Evolutionary conservation across 2,329 filamentous ascomycete species (phyloP), one percentile per base, ranked within the genome.

Genomic region (Penicillium sp.): DNA sequence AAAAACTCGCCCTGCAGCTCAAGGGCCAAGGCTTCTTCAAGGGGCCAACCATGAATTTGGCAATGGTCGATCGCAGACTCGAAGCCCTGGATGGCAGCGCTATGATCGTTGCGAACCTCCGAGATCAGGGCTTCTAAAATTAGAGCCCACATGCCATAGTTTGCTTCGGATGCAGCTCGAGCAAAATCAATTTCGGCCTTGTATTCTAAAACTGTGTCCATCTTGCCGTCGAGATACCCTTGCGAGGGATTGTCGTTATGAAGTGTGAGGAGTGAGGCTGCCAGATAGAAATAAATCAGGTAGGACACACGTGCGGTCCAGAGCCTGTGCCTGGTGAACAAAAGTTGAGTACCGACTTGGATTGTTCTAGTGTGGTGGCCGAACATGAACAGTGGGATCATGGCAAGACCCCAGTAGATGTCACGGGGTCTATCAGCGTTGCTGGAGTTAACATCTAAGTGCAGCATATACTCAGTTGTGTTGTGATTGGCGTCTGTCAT

Each of bases 1-100:
- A 82, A 64, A 60, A 76, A 83, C 43, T 81, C 79, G 3, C 70
- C 66, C 57, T 83, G 81, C n/a, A 83, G 63, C 64, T 84, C 81
- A 34, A 79, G 72, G 33, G 76, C 70, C 26, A 82, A 69, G 3
- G 77, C 81, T 59, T 83, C 78, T 52, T 84, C 81, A 22, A 83
- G 60, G 2, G 74, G 68, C 59, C 79, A 81, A 13, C 73, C 74
- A 59, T 83, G 73, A 1, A 80, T 64, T 56, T 83, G 77, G 41
- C 75, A 75, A 57, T 83, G 80, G 56, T 83, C 79, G 52, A 82
- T 75, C 3, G 81, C 78, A 49, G 72, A 70, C 65, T 83, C 77
- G 52, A 77, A 77, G 5, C 64, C 56, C 49, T 67, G 64, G 19
- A 81, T 71, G 2, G 78, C 72, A 12, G 63, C 61, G 10, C 66